Percentiles rank a stretch among this genome's conserved stretches.
Conservation (phyloP, 331 rosid species). For the Malus hybrid region DNA sequence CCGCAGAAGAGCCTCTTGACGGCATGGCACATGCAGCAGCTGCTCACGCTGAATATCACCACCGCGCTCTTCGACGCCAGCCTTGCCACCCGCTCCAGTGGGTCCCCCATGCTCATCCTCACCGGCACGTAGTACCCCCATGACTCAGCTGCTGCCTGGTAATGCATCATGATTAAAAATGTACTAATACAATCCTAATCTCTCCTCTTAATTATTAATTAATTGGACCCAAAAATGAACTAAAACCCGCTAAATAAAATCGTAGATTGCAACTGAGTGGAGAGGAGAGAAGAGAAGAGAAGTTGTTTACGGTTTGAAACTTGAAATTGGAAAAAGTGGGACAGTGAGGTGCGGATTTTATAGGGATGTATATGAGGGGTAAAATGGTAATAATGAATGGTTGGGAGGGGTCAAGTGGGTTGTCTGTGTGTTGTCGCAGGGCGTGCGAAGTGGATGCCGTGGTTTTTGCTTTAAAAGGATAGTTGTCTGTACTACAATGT, state of each 20-base stretch:
- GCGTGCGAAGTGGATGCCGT: constrained; percentile 41
- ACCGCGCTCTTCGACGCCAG: constrained; percentile 85
- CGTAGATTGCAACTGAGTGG: background rate
- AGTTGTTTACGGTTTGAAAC: background rate
- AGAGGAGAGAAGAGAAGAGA: background rate
- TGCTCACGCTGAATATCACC: constrained; percentile 81
- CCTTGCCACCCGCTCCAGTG: constrained; percentile 61
- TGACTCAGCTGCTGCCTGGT: constrained; percentile 39
- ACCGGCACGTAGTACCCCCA: constrained; percentile 49
- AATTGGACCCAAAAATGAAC: background rate
- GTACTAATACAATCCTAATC: background rate
- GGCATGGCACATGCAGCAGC: constrained; percentile 97
- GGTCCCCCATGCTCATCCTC: constrained; percentile 36
- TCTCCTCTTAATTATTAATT: background rate
- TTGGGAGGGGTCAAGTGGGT: background rate
- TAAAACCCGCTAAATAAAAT: background rate
- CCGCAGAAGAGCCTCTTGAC: constrained; percentile 81
- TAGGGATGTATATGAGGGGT: background rate
- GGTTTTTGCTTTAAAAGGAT: constrained; percentile 31
- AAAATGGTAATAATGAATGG: background rate
- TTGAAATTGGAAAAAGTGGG: background rate
- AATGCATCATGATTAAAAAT: constrained; percentile 30
- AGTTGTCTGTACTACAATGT: constrained; percentile 27
- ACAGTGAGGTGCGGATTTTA: background rate
- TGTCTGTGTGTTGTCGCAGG: constrained; percentile 57